Evolutionary conservation across 768 basidiomycete genomes (phyloP).

Genomic region (Mycena albidolilacea): DNA sequence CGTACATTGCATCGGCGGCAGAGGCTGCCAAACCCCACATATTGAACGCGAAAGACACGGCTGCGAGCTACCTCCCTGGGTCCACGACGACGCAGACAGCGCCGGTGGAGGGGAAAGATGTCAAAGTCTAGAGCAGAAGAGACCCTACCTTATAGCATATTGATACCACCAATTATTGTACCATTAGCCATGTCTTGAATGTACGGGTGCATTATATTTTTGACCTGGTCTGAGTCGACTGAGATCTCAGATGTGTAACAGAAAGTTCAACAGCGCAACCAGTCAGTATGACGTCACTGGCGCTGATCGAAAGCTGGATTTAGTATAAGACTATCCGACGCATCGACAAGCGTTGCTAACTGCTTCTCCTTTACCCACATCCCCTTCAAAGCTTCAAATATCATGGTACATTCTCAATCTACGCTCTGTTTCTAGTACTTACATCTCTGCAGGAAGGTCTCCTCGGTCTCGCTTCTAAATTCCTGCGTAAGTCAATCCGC

Average conservation of each 20-base stretch:
- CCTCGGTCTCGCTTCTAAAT: constrained; percentile 23
- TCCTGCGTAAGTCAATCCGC: constrained; percentile 15
- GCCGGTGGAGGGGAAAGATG: constrained; percentile 25
- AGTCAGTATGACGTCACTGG: not conserved
- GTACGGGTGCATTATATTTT: too few species aligned
- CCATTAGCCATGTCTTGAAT: not conserved
- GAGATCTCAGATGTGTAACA: too few species aligned
- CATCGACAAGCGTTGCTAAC: not conserved
- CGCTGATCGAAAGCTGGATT: not conserved
- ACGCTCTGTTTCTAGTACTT: constrained; percentile 13
- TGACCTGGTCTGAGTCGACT: not conserved
- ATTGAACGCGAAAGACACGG: constrained; percentile 54
- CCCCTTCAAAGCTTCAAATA: not conserved
- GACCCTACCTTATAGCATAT: constrained; percentile 20
- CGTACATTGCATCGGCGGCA: constrained; percentile 43
- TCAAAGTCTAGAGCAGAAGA: constrained; percentile 2
- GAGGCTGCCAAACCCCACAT: constrained; percentile 56
- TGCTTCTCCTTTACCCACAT: not conserved
- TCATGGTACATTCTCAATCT: constrained; percentile 66
- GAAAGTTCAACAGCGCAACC: too few species aligned
- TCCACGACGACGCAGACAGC: constrained; percentile 43
- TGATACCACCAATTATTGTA: constrained; percentile 32
- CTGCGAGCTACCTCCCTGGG: constrained; percentile 52
- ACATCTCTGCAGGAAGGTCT: constrained; percentile 19
- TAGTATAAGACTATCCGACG: too few species aligned